Conservation (phyloP, 306 rosid species). For the Malus sylvestris region DNA sequence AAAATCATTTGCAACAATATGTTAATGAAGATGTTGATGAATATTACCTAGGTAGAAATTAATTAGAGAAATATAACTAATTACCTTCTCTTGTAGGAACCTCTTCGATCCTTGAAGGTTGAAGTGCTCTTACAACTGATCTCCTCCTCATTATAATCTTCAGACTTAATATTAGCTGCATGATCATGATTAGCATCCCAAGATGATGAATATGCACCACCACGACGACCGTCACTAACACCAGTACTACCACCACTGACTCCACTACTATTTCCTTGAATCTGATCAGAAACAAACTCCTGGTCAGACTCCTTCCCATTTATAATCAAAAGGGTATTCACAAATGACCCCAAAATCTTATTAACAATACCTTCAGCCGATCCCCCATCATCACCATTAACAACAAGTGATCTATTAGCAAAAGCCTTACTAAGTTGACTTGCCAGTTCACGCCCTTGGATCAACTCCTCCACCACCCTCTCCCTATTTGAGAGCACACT, state of each 20-base stretch:
- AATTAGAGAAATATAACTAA: too few relatives aligned
- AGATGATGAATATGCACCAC: background rate
- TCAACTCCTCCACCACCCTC: slow-evolving; percentile 28
- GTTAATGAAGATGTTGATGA: background rate
- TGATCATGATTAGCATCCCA: background rate
- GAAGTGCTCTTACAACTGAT: slow-evolving; percentile 32
- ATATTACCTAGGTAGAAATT: background rate
- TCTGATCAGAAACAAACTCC: background rate
- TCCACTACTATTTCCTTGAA: background rate
- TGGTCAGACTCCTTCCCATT: background rate
- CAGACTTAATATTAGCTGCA: slow-evolving; percentile 9
- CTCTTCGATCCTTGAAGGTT: slow-evolving; percentile 33
- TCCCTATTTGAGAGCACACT: background rate
- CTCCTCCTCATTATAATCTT: slow-evolving; percentile 27
- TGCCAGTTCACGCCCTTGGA: slow-evolving; percentile 32
- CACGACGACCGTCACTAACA: too few relatives aligned
- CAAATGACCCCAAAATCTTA: slow-evolving; percentile 32
- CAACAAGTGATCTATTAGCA: background rate
- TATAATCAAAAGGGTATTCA: slow-evolving; percentile 30
- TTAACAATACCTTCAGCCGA: slow-evolving; percentile 26
- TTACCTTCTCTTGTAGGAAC: slow-evolving; percentile 59
- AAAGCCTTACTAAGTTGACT: slow-evolving; percentile 24
- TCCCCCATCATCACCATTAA: background rate
- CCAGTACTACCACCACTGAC: background rate
- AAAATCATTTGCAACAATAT: background rate